Conservation (phyloP, 1,284 basidiomycete species). For the Butyriboletus appendiculatus region DNA sequence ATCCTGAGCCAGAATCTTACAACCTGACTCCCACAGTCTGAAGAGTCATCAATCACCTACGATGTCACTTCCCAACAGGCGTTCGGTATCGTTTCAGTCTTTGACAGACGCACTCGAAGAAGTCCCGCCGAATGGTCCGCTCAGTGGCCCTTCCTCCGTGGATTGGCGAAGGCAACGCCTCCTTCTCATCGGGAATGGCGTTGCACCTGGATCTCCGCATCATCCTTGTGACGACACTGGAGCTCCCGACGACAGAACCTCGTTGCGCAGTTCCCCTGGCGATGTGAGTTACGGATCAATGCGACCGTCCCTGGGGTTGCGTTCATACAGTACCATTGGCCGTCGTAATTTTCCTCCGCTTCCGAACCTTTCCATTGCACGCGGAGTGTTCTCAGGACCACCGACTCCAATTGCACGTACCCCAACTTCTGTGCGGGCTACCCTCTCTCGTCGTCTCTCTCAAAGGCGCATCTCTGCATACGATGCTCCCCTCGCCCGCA, state of each 20-base stretch:
- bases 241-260: constrained; percentile 20
- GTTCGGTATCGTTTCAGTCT: constrained; percentile 26
- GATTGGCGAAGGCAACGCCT: constrained; percentile 35
- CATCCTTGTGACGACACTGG: constrained; percentile 1
- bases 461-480: constrained; percentile 74
- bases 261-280: constrained; percentile 11
- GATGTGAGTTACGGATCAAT: constrained; percentile 23
- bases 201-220: neutral
- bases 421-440: constrained; percentile 17
- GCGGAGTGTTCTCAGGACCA: constrained; percentile 21
- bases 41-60: neutral
- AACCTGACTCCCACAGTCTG: neutral
- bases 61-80: constrained; percentile 23
- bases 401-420: constrained; percentile 15
- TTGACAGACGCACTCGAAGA: constrained; percentile 11
- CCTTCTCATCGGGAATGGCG: constrained; percentile 28
- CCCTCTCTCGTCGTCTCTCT: constrained; percentile 34
- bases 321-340: constrained; percentile 11
- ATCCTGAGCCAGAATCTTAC: neutral
- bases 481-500: constrained; percentile 49
- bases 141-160: constrained; percentile 32
- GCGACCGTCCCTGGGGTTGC: constrained; percentile 7
- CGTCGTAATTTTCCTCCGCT: constrained; percentile 12
- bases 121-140: constrained; percentile 24
- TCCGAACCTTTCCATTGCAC: constrained; percentile 8